Base-by-base conservation (phyloP, 768 basidiomycete species). In the Psilocybe azurescens region DNA sequence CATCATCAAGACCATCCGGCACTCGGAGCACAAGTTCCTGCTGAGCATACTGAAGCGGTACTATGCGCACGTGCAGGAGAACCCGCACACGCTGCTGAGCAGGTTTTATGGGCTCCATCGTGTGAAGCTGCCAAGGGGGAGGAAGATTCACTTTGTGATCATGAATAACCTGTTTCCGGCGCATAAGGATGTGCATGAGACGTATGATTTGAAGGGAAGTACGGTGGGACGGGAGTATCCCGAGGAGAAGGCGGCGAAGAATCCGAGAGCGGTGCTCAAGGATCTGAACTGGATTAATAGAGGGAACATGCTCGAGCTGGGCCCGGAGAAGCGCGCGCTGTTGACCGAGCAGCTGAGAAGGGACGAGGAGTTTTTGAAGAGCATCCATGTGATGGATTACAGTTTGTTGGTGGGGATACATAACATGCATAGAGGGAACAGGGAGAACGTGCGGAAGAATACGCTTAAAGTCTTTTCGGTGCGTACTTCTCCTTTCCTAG, bases 101-200 rank as follows among this genome's bases (percentile, higher is more conserved):
- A 83, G 97, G 20, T 99, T 99, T 75, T 99, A 99, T 73, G 97
- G 97, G 8, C 82, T 99, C 10, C 97, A 99, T 71, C 90, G 97
- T 59, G 97, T 99, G 62, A 99, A 99, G 78, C 85, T 99, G 0
- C 97, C 97, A 0, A 83, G 86, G 38, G 97, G 97, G 0, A 79
- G 84, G 49, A 99, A 99, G 79, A 99, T 99, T 56, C 97, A 99
- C 74, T 99, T 99, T 72, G 95, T 99, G 58, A 97, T 99, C 77
- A 98, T 99, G 95, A 99, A 99, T 81, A 99, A 99, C 74, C 84
- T 99, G 30, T 98, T 99, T 78, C 97, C 97, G 0, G 91, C 97
- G 0, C 97, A 99, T 77, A 89, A 94, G 66, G 97, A 99, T 73
- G 84, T 99, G 47, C 97, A 99, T 76, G 97, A 98, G 79, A 97